A percentile compares a stretch with the other conserved stretches of the same genome.
Conservation (phyloP, 2,329 filamentous ascomycete species). For the Paraphoma sp. region DNA sequence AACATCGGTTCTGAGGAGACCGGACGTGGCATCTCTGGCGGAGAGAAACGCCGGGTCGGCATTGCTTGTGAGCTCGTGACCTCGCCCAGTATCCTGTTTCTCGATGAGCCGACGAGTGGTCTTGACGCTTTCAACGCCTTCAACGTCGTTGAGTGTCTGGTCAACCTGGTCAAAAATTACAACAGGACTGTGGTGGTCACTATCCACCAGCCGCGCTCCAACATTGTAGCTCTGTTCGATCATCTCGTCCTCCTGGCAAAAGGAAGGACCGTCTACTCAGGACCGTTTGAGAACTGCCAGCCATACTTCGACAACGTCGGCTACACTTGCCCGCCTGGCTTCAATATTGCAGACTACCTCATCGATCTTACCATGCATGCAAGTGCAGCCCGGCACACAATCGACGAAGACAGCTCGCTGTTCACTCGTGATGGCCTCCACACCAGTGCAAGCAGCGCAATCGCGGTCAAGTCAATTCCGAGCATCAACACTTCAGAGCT, state of each 20-base stretch:
- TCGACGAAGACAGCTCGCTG: slow-evolving; percentile 64
- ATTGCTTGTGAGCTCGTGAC: slow-evolving; percentile 98
- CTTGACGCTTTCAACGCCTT: slow-evolving; percentile 97
- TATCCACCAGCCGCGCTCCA: slow-evolving; percentile 96
- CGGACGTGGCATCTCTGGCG: slow-evolving; percentile 93
- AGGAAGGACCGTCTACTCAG: slow-evolving; percentile 91
- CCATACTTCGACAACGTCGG: slow-evolving; percentile 90
- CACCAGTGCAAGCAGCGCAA: slow-evolving; percentile 83
- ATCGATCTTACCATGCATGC: slow-evolving; percentile 99
- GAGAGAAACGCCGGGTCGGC: slow-evolving; percentile 93
- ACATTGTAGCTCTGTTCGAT: slow-evolving; percentile 97
- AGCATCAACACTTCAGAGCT: slow-evolving; percentile 80
- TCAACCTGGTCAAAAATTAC: slow-evolving; percentile 93
- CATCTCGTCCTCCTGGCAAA: slow-evolving; percentile 89
- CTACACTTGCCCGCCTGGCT: slow-evolving; percentile 91
- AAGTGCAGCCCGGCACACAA: slow-evolving; percentile 62
- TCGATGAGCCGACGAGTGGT: slow-evolving; percentile 96
- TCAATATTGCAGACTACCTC: slow-evolving; percentile 98
- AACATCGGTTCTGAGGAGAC: slow-evolving; percentile 96
- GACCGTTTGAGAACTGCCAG: slow-evolving; percentile 87
- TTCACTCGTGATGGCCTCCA: slow-evolving; percentile 69
- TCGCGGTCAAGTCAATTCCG: slow-evolving; percentile 87
- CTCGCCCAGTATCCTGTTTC: slow-evolving; percentile 93
- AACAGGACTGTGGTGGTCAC: slow-evolving; percentile 98
- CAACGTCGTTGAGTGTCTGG: slow-evolving; percentile 95